phyloP scores from a whole-genome alignment of 2,329 filamentous ascomycete species.

The Fusarium solani-melongenae region DNA sequence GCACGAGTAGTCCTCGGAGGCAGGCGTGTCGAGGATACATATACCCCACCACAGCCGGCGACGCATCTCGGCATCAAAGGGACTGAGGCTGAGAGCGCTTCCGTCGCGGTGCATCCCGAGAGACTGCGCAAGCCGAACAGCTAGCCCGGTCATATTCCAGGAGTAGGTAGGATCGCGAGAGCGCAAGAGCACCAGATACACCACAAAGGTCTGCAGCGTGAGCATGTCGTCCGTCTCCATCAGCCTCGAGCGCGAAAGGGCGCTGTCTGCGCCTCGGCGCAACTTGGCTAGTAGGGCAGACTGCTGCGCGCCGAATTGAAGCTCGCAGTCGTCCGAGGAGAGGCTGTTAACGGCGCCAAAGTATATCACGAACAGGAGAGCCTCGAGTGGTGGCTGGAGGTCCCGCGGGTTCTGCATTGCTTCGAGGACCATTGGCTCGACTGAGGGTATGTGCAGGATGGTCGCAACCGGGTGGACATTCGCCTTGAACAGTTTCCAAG shows the following conservation, averaged over 20 bases:
- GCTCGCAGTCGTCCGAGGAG: background rate
- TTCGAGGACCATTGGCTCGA: slow-evolving; percentile 4
- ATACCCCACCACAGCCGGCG: slow-evolving; percentile 19
- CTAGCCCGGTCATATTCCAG: slow-evolving; percentile 9
- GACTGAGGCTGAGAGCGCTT: slow-evolving; percentile 7
- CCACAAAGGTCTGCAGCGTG: slow-evolving; percentile 9
- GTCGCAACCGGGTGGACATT: slow-evolving; percentile 15
- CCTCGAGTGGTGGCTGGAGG: slow-evolving; percentile 1
- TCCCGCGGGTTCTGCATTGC: slow-evolving; percentile 2
- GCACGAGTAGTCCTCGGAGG: slow-evolving; percentile 10
- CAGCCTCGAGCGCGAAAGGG: slow-evolving; percentile 6
- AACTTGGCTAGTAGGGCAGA: slow-evolving; percentile 1
- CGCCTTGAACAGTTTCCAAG: slow-evolving; percentile 15
- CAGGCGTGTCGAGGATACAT: slow-evolving; percentile 14
- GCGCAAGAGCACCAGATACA: slow-evolving; percentile 8
- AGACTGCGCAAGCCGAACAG: slow-evolving; percentile 6
- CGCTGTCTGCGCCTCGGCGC: slow-evolving; percentile 5
- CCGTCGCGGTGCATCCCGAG: slow-evolving; percentile 18
- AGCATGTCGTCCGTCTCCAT: slow-evolving; percentile 15
- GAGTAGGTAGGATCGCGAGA: slow-evolving; percentile 11
- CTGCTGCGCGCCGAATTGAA: background rate
- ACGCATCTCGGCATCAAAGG: slow-evolving; percentile 15
- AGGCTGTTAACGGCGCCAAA: slow-evolving; percentile 13
- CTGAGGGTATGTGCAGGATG: slow-evolving; percentile 11
- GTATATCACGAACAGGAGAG: slow-evolving; percentile 10